Evolutionary conservation across 257 asterid species (phyloP), one percentile per base, ranked within the genome.

Genomic region (Nicotiana tabacum): DNA sequence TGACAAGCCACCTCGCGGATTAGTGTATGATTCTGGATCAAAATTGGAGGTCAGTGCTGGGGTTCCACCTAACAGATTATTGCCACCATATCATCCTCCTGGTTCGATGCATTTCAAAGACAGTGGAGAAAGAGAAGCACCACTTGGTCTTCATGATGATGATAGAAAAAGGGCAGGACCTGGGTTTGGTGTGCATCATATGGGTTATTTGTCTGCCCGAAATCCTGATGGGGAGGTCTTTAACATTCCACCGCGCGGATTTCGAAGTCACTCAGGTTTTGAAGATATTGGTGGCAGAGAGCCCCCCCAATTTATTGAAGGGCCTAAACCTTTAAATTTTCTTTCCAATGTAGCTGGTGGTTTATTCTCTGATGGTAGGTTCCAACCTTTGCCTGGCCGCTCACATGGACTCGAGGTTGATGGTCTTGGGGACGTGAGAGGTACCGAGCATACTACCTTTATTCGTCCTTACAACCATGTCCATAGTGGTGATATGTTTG

Each of bases 201-300:
- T 77, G 82, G 89, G 86, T 61, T 92, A 89, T 64, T 83, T 87
- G 83, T 74, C 85, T 79, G 88, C 87, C 11, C 81, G 88, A 77
- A 89, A 88, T 82, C 88, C 92, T 74, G 90, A 86, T 70, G 82
- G 92, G 85, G 93, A 88, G 56, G 85, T 85, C 87, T 78, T 27
- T 83, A 91, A 93, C 79, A 87, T 86, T 64, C 87, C 95, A 78
- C 85, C 93, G 8, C 92, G 77, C 51, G 90, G 92, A 78, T 89
- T 84, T 88, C 90, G 88, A 81, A 90, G 90, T 43, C 78, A 81
- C 56, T 66, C 89, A 15, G 88, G 90, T 32, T 83, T 90, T 69
- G 90, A 88, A 80, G 94, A 92, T 88, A 30, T 81, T 80, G 90
- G 87, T 84, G 90, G 91, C 82, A 86, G 91, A 86, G 93, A 89